Conservation (phyloP, 192 early-diverging fungal genomes). For the Gamsiella multidivaricata region DNA sequence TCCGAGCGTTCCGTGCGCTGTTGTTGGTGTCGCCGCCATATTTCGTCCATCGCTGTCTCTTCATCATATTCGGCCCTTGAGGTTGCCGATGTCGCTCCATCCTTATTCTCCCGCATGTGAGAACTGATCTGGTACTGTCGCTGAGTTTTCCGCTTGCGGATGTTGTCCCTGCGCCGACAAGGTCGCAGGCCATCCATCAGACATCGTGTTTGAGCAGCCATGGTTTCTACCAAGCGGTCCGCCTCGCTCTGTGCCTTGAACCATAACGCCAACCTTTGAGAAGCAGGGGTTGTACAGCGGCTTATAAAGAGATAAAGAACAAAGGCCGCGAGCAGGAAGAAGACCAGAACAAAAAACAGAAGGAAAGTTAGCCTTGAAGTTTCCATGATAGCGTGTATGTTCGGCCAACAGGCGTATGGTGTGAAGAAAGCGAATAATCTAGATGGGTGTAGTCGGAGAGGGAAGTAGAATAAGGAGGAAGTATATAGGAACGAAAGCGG, state of each 20-base stretch:
- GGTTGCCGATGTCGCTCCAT: slow-evolving; percentile 23
- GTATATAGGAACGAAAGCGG: not conserved
- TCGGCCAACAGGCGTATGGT: not conserved
- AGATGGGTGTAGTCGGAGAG: not conserved
- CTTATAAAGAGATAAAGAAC: slow-evolving; percentile 64
- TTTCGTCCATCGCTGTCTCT: slow-evolving; percentile 21
- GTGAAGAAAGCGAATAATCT: not conserved
- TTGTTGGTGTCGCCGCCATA: slow-evolving; percentile 33
- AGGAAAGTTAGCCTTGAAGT: slow-evolving; percentile 34
- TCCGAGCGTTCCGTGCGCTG: slow-evolving; percentile 5
- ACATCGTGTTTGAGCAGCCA: slow-evolving; percentile 59
- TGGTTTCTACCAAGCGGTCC: slow-evolving; percentile 67
- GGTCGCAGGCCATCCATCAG: slow-evolving; percentile 61
- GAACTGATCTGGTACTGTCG: slow-evolving; percentile 14
- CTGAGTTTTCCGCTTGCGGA: slow-evolving; percentile 6
- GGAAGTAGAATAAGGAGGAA: not conserved
- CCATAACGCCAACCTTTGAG: slow-evolving; percentile 62
- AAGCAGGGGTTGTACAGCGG: slow-evolving; percentile 60
- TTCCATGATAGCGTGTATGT: slow-evolving; percentile 7
- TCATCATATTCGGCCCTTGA: slow-evolving; percentile 10
- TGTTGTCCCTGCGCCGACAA: slow-evolving; percentile 60
- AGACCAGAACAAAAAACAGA: slow-evolving; percentile 63
- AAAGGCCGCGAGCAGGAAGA: slow-evolving; percentile 58
- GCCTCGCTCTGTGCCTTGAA: slow-evolving; percentile 70
- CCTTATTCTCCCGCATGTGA: not conserved